Base-by-base conservation (phyloP, 202 grass and related monocot species). In the Zoysia matrella region DNA sequence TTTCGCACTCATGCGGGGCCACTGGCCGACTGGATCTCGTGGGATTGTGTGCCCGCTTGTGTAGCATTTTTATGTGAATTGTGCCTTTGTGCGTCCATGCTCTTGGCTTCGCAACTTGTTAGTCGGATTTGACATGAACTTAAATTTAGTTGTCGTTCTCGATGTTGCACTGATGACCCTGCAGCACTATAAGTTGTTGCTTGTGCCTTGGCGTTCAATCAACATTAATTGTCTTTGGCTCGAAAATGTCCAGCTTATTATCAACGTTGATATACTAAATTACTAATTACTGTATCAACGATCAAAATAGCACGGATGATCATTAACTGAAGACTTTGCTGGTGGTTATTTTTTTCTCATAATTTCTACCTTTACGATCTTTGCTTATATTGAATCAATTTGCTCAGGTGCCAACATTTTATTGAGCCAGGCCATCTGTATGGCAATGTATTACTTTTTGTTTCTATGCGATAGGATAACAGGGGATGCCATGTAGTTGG, bases 11-110 rank as follows among this genome's bases (percentile, higher is more conserved):
- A 11, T 54, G 53, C 22, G 42, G 3, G 10, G 18, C 42, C 43
- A 53, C 47, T 52, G 30, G 30, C 76, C 58, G 62, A 16, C 79
- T 66, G 79, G 79, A 83, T 73, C 67, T 71, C 60, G 73, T n/a
- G 44, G 49, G 51, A 71, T 71, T 52, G 8, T 60, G 50, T 16
- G 40, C 39, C 7, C 15, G 22, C 48, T 11, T 3, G 11, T 42
- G 49, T 52, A 36, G 10, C 40, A 12, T 58, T 45, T 10, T 48
- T 69, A 36, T 76, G 65, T 48, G 47, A 64, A 72, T 82, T 77
- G 67, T 11, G 45, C 50, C 44, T 39, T 51, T 74, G 11, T 71
- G 58, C 41, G 6, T 62, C 7, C 47, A 12, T 41, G 67, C 56
- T 48, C 68, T 47, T 36, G 8, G 11, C 65, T 69, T 16, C 3